Percentiles rank a stretch among this genome's conserved stretches.
phyloP scores from a whole-genome alignment of 2,329 filamentous ascomycete species.

The Metarhizium album region DNA sequence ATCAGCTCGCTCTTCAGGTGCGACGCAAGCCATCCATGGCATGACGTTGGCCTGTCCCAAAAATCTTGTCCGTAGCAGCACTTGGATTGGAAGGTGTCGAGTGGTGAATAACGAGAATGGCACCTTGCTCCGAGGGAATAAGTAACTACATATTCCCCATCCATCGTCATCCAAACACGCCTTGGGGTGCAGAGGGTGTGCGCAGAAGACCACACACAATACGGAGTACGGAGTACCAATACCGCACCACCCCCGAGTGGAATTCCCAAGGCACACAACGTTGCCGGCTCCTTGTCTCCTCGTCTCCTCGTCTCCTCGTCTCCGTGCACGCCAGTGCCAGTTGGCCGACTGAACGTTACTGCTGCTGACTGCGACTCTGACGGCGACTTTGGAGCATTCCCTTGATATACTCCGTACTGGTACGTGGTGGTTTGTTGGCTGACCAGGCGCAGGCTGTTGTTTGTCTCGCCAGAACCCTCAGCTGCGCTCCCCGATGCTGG shows the following conservation, averaged over 20 bases:
- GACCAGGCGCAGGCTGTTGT: too few relatives aligned
- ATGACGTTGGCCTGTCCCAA: neutral
- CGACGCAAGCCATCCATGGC: neutral
- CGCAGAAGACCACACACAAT: neutral
- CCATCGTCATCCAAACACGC: neutral
- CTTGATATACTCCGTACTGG: too few relatives aligned
- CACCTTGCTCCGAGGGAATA: neutral
- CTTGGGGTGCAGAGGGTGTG: neutral
- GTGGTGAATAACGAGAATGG: neutral
- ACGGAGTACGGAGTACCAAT: neutral
- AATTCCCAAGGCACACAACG: neutral
- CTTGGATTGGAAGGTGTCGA: constrained; percentile 8
- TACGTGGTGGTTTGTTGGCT: too few relatives aligned
- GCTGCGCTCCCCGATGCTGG: neutral
- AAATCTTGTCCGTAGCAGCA: constrained; percentile 3
- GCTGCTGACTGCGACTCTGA: neutral
- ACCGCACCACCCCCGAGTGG: neutral
- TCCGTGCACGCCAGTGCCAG: neutral
- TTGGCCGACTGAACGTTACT: neutral
- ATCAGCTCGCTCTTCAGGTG: neutral
- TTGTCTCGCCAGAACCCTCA: neutral
- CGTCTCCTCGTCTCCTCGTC: too few relatives aligned
- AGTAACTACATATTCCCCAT: neutral
- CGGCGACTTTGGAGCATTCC: too few relatives aligned
- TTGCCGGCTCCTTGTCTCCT: too few relatives aligned